Evolutionary conservation across 2,329 filamentous ascomycete genomes (phyloP), one percentile per base, ranked within the genome.

Genomic region (Diaporthe nobilis): DNA sequence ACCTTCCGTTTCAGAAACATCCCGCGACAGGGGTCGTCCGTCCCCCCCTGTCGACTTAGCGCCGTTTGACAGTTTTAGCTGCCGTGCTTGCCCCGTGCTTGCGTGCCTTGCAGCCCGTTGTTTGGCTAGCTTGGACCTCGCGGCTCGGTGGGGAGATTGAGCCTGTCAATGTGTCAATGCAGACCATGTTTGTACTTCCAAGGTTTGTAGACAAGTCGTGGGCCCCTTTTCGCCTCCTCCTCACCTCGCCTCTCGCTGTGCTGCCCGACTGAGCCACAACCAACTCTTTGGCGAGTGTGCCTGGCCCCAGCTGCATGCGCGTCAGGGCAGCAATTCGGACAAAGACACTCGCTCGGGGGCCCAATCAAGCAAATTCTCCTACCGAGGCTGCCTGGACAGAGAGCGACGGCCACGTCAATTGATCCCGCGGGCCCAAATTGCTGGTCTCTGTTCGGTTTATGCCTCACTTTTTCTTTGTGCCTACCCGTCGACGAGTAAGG

Each of bases 31-130:
- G 58, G 71, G 47, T 22, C 0, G 8, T n/a, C n/a, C 57, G 31
- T 25, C 22, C 9, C 47, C 47, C 65, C 65, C 65, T 53, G 65
- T 34, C 31, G 7, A 1, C 22, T 34, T 73, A 73, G 71, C 71
- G 71, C 58, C 25, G 58, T 73, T 73, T 73, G 71, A 73, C 71
- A 65, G 58, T 73, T 73, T 73, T 65, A 73, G 71, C 17, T 65
- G 47, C 71, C 71, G 71, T 73, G 47, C 58, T 55, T 72, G 57
- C 71, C 31, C 31, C 31, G 31, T 31, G 31, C 31, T 31, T 31
- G 31, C 71, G 71, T 73, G 47, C 58, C 71, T 55, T 72, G 57
- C 71, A 72, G 71, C 15, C 44, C 44, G 25, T 55, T 72, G 57
- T 72, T 22, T 72, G 71, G 71, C 57, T 63, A 15, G 31, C 17